phyloP scores from a whole-genome alignment of 495 filamentous ascomycete genomes.

The Tuber calosporum region DNA sequence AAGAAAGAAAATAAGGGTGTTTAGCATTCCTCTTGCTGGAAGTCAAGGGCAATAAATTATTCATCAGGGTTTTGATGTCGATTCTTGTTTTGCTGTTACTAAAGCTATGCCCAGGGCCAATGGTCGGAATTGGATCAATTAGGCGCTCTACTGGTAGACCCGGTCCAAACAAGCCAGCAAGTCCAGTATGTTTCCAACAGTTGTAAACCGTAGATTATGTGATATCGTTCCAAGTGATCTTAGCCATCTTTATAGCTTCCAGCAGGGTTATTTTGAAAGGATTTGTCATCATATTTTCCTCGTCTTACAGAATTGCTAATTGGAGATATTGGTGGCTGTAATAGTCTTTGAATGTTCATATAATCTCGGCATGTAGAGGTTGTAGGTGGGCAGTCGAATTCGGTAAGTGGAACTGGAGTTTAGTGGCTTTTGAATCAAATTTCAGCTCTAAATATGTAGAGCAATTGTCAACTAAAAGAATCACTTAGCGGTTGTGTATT shows the following conservation, averaged over 20 bases:
- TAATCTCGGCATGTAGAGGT: too few relatives aligned
- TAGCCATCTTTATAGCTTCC: slow-evolving; percentile 12
- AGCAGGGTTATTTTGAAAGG: slow-evolving; percentile 29
- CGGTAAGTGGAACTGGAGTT: too few relatives aligned
- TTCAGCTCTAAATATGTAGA: too few relatives aligned
- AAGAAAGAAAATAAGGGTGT: too few relatives aligned
- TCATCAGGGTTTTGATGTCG: neutral
- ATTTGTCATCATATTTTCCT: slow-evolving; percentile 16
- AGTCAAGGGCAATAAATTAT: neutral
- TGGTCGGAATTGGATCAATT: neutral
- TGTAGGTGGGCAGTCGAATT: too few relatives aligned
- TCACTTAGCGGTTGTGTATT: slow-evolving; percentile 30
- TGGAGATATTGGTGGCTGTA: too few relatives aligned
- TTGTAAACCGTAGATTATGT: slow-evolving; percentile 21
- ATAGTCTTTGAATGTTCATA: too few relatives aligned
- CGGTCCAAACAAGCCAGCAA: slow-evolving; percentile 7
- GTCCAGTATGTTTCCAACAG: slow-evolving; percentile 22
- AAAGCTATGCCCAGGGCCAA: neutral
- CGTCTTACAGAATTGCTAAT: slow-evolving; percentile 13
- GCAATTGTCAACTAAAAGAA: too few relatives aligned
- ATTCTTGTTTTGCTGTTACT: neutral
- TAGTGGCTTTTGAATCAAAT: too few relatives aligned
- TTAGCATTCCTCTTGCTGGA: neutral
- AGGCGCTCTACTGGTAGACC: neutral
- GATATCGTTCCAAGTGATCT: slow-evolving; percentile 24